Evolutionary conservation across 169 alveolate genomes (phyloP), one percentile per base, ranked within the genome.

Genomic region (Cryptosporidium andersoni): DNA sequence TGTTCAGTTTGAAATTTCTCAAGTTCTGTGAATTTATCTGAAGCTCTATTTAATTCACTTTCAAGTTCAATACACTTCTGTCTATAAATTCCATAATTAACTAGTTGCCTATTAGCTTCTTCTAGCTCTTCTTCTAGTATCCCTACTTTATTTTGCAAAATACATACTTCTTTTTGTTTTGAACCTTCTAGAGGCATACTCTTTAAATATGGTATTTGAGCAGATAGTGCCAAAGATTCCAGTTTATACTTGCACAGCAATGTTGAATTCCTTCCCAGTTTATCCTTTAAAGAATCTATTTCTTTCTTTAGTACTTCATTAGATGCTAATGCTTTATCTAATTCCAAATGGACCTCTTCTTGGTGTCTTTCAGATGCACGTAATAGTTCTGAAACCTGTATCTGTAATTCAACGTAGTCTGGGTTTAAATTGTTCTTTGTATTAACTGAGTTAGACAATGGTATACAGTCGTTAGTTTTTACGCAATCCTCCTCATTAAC

Each of bases 1-100:
- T 74, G 85, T 42, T 74, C 74, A 7, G 85, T 74, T 74, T 74
- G 85, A 43, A 74, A 74, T 25, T 40, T 43, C 60, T 74, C 85
- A 12, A 74, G 45, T 74, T 74, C 85, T 1, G 51, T 25, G 45
- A 74, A 74, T 40, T 74, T 68, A 47, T 74, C 60, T n/a, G 85
- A 58, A 6, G 48, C 45, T 58, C 68, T 74, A 58, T 74, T 58
- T 34, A 74, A 58, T 60, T 74, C 85, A n/a, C 49, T 74, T 74
- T 74, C 85, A 43, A 74, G 85, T 14, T 45, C 43, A 42, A 53
- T 1, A 36, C 36, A 49, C 49, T 39, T 53, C 60, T 58, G 74
- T 58, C 45, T 74, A n/a, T 8, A 74, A 34, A 12, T 3, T 25
- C 60, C 45, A n/a, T 49, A 2, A 1, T 7, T 36, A n/a, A 58